Base-by-base conservation (phyloP, 148 eudicot species). In the Rhododendron henanense region DNA sequence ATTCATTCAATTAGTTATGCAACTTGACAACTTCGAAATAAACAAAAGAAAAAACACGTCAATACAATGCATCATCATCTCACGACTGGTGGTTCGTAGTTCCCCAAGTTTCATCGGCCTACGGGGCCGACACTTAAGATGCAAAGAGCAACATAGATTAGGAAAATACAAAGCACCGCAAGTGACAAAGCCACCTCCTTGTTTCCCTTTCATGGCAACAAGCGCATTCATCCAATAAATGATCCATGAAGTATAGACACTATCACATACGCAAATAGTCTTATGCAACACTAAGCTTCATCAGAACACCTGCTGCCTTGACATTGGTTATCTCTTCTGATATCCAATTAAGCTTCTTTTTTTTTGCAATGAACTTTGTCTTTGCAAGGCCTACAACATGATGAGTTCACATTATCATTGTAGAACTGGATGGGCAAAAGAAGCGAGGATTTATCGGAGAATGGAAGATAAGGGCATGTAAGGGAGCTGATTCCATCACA, bases 221-320 rank as follows among this genome's bases (percentile, higher is more conserved):
- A 63, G 35, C 51, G 41, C 84, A 82, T 37, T 61, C 84, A 39
- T 59, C 74, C 48, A 82, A 39, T 37, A 82, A 57, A 57, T 55
- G 28, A 65, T 75, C 37, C 78, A 18, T 37, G 77, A 75, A 75
- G 77, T 6, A 75, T 8, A 35, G 45, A 75, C 18, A 35, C 21
- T 18, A 35, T 37, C 78, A 37, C 78, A 37, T 7, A 35, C 19
- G 11, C 16, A 71, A 25, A 71, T 15, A 74, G 78, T 74, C 78
- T 74, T 35, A 13, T 1, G 6, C 21, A 35, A 74, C 45, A 35
- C 45, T 5, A 41, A 0, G 45, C 45, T 41, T 41, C 44, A 41
- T 41, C 45, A 41, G 45, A 41, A 41, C 45, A 41, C 45, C 45
- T 41, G 15, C 31, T 10, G 45, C 51, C 80, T n/a, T 63, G n/a